These are phyloP conservation scores for Fusarium sp. DNA, from an alignment of 2,329 filamentous ascomycete genomes.

Conservation along the genomic window DNA sequence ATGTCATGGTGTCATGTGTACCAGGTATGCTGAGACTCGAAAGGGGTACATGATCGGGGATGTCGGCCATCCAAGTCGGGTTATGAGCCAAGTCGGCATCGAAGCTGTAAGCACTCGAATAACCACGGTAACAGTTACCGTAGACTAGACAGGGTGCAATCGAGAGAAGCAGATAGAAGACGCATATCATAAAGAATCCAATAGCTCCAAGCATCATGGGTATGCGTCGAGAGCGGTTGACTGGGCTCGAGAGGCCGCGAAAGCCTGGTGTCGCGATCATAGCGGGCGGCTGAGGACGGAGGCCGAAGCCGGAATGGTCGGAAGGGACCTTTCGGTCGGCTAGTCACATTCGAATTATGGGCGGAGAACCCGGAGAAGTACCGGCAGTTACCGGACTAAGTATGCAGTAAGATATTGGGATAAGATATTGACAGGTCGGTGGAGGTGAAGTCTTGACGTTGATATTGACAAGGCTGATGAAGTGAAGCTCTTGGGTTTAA, in stretches of 20 bases:
- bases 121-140: constrained; percentile 47
- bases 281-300: constrained; percentile 12
- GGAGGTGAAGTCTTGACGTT: constrained; percentile 15
- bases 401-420: not conserved
- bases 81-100: constrained; percentile 51
- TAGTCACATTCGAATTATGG: constrained; percentile 36
- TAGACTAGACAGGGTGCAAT: constrained; percentile 46
- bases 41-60: constrained; percentile 56
- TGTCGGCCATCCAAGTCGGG: constrained; percentile 56
- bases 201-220: constrained; percentile 32
- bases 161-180: constrained; percentile 44
- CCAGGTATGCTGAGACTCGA: constrained; percentile 62
- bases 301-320: constrained; percentile 32
- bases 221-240: constrained; percentile 32
- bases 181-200: constrained; percentile 43
- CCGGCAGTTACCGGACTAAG: not conserved
- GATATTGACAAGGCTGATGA: constrained; percentile 34
- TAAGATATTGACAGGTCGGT: not conserved
- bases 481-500: constrained; percentile 8
- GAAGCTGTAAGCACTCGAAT: constrained; percentile 54
- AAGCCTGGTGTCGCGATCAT: constrained; percentile 38
- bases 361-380: not conserved
- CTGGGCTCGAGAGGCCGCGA: constrained; percentile 30
- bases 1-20: constrained; percentile 66
- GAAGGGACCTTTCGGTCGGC: constrained; percentile 31